Base-by-base conservation (phyloP, 768 basidiomycete species). In the Tricholomella constricta region DNA sequence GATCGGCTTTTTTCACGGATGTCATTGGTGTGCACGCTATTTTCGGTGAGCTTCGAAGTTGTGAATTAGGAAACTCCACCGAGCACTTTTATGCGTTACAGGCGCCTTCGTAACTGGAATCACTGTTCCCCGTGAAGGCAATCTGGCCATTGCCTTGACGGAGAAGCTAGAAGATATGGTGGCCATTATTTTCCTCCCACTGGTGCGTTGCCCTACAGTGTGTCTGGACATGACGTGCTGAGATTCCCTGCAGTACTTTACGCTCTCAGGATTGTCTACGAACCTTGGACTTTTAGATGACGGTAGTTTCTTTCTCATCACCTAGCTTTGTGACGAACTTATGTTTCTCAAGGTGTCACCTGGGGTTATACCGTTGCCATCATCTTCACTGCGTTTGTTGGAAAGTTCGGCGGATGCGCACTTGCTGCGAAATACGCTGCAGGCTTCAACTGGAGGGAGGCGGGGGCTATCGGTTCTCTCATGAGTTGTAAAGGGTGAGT, bases 101-200 rank as follows among this genome's bases (percentile, higher is more conserved):
- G 85, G 86, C 45, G 92, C 91, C 0, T 96, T 97, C 75, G 65
- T 96, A 10, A 82, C 84, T 2, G 94, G 89, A 1, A 66, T 90
- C 40, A 81, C 88, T 50, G 86, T 98, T 7, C 96, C 97, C 2
- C 84, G 93, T 25, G 88, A 94, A 62, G 91, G 91, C 2, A 89
- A 89, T 2, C 84, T 99, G 31, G 84, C 89, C 0, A 91, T 94
- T 46, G 78, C 86, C 0, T 73, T 98, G n/a, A 94, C 91, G 0
- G 92, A 96, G 62, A 98, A 96, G 64, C 73, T 98, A n/a, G 97
- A 99, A 71, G 96, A 98, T 70, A 85, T 96, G 81, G 90, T 95
- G 2, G 72, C 90, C 0, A 87, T 95, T 54, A 85, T 95, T 38
- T 95, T 97, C 71, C 72, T 97, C 11, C 94, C 94, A 3, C 73